Conservation (phyloP, 805 yeast genomes). For the Komagataella ulmi region DNA sequence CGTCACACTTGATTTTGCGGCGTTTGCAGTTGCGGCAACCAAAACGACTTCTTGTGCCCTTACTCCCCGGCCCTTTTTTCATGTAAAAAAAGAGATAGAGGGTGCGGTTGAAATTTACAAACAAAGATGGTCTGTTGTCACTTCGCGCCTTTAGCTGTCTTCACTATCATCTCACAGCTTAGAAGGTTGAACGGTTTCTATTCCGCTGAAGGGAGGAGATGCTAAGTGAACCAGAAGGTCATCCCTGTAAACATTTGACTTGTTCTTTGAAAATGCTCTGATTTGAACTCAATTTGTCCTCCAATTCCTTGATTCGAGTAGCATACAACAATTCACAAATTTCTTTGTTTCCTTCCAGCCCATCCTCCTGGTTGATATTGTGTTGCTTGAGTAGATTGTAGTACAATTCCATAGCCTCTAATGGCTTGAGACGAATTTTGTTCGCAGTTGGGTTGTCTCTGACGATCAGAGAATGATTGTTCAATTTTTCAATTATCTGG, state of each 20-base stretch:
- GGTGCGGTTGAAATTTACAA: too few relatives aligned
- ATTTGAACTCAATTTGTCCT: constrained; percentile 6
- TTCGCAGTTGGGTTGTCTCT: background rate
- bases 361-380: constrained; percentile 3
- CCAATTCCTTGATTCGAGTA: constrained; percentile 10
- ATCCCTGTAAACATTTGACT: constrained; percentile 1
- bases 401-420: constrained; percentile 8
- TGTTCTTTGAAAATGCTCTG: constrained; percentile 6
- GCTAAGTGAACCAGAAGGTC: background rate
- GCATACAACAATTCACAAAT: constrained; percentile 11
- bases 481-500: constrained; percentile 7
- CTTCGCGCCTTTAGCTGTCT: background rate
- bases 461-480: constrained; percentile 13
- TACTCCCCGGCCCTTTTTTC: constrained; percentile 2
- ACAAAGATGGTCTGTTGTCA: too few relatives aligned
- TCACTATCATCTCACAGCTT: background rate
- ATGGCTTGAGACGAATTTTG: constrained; percentile 2
- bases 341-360: constrained; percentile 5
- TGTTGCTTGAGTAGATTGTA: constrained; percentile 8
- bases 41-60: constrained; percentile 31
- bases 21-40: constrained; percentile 55
- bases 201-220: background rate
- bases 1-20: constrained; percentile 59
- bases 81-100: background rate
- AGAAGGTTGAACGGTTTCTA: too few relatives aligned